phyloP scores from a whole-genome alignment of 129 eudicot genomes.

The Smallanthus sonchifolius region DNA sequence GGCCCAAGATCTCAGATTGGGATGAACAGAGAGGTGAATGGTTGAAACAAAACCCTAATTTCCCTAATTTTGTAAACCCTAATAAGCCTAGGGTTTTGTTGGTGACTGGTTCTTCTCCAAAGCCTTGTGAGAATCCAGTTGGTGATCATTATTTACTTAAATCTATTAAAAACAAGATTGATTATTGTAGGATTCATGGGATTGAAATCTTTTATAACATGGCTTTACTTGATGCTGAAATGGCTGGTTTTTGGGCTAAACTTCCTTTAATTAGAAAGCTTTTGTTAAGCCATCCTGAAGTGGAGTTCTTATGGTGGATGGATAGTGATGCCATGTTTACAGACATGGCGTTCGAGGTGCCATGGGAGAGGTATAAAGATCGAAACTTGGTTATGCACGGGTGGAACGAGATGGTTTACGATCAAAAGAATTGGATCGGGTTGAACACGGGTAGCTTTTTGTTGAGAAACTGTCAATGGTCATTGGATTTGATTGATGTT shows the following conservation, averaged over 20 bases:
- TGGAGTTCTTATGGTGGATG: constrained; percentile 96
- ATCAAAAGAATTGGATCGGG: constrained; percentile 79
- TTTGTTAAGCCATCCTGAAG: constrained; percentile 71
- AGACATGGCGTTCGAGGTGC: constrained; percentile 81
- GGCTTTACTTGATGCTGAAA: constrained; percentile 85
- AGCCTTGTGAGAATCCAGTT: constrained; percentile 88
- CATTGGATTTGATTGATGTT: constrained; percentile 72
- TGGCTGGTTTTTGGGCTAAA: constrained; percentile 93
- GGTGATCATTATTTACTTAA: constrained; percentile 90
- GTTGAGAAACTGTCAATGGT: constrained; percentile 77
- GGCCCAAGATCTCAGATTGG: constrained; percentile 82
- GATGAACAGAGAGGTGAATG: constrained; percentile 68
- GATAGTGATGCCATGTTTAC: constrained; percentile 96
- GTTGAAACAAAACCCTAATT: constrained; percentile 58
- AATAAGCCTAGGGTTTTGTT: constrained; percentile 70
- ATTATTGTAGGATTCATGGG: constrained; percentile 78
- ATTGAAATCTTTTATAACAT: constrained; percentile 74
- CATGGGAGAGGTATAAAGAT: constrained; percentile 82
- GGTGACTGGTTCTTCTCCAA: constrained; percentile 81
- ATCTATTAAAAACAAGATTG: constrained; percentile 75
- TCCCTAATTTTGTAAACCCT: constrained; percentile 48
- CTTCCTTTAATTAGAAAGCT: constrained; percentile 72
- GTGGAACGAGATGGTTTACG: constrained; percentile 79
- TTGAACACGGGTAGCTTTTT: constrained; percentile 83
- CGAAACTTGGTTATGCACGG: constrained; percentile 72